Evolutionary conservation across 441 rosid genomes (phyloP).

Genomic region (Arabidopsis hybrid): DNA sequence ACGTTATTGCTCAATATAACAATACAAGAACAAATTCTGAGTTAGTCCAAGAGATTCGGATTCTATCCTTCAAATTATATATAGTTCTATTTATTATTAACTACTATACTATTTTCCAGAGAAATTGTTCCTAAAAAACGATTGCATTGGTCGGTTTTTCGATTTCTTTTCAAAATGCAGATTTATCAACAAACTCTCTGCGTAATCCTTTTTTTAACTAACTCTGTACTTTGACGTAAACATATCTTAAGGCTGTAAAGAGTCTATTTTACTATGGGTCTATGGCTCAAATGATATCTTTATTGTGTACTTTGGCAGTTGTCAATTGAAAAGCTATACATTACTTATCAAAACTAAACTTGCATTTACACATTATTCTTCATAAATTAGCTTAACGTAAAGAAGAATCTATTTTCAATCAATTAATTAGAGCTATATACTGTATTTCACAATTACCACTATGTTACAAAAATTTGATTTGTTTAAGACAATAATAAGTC

Average conservation of each 20-base stretch:
- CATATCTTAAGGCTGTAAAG: neutral
- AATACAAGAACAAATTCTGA: slow-evolving; percentile 20
- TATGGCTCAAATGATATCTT: neutral
- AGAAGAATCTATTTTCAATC: neutral
- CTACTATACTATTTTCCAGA: slow-evolving; percentile 9
- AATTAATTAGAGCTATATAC: neutral
- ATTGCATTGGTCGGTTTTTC: slow-evolving; percentile 11
- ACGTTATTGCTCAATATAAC: slow-evolving; percentile 16
- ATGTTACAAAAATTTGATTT: neutral
- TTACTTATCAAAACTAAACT: neutral
- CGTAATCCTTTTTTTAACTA: neutral
- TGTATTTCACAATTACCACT: neutral
- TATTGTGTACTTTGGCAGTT: neutral
- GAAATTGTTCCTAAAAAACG: slow-evolving; percentile 22
- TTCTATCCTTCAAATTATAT: slow-evolving; percentile 11
- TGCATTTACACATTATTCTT: neutral
- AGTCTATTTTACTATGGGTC: neutral
- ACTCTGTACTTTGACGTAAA: slow-evolving; percentile 6
- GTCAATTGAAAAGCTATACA: neutral
- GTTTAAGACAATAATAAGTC: neutral
- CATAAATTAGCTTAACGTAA: too few species aligned
- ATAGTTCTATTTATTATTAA: neutral
- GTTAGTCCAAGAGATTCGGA: slow-evolving; percentile 36
- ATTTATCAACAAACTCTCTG: neutral
- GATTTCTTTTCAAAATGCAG: neutral